phyloP scores from a whole-genome alignment of 345 rosid genomes.

The Syzygium jambos region DNA sequence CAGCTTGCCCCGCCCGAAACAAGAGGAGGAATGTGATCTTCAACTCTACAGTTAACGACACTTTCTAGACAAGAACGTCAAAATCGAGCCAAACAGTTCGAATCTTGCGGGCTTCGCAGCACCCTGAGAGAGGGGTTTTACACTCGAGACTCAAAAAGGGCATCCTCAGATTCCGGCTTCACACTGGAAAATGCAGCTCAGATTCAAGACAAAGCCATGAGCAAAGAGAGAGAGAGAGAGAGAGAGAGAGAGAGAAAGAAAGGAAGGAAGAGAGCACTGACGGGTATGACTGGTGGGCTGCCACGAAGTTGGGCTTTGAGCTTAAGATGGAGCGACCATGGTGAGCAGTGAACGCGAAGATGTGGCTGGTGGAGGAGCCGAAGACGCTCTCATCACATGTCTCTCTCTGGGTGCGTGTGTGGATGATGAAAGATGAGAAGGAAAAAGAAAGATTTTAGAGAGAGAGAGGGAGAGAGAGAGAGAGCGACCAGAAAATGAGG shows the following conservation, averaged over 20 bases:
- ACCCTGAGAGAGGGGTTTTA: background rate
- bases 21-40: background rate
- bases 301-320: background rate
- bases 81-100: background rate
- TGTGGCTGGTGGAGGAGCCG: background rate
- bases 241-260: background rate
- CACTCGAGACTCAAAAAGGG: background rate
- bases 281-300: background rate
- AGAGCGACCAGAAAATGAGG: background rate
- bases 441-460: background rate
- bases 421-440: background rate
- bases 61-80: background rate
- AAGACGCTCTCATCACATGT: background rate
- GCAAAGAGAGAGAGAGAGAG: background rate
- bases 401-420: background rate
- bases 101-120: background rate
- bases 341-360: background rate
- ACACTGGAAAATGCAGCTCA: background rate
- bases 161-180: background rate
- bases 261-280: no score
- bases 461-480: background rate
- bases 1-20: background rate
- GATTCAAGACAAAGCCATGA: background rate
- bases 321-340: background rate
- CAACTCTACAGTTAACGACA: background rate